Evolutionary conservation across 148 eudicot genomes (phyloP), one percentile per base, ranked within the genome.

Genomic region (Vaccinium myrtillus): DNA sequence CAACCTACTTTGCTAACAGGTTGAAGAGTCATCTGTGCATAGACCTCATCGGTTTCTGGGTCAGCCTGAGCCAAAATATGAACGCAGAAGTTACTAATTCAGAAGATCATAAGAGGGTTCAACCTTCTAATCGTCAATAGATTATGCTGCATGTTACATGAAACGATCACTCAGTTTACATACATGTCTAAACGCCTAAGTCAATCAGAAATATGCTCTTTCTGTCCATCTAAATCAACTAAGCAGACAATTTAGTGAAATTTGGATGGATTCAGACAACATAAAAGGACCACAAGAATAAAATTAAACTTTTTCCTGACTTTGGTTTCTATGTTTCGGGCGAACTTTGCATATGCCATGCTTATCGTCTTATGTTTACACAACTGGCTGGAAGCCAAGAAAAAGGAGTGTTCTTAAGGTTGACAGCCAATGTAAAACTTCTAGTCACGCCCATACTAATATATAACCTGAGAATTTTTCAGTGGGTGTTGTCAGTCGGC

Each of bases 1-100:
- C 23, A 61, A 83, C 87, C 69, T 86, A 95, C 99, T 90, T 94
- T 97, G 88, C 81, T 95, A 85, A 97, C 98, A 23, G 99, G 98
- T 87, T 94, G 98, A 89, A 96, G 99, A 70, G 98, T 96, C 99
- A 96, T 93, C 89, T 96, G 99, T n/a, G 99, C 98, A 89, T 96
- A 96, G 21, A 96, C 99, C 91, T 96, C 99, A 87, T 96, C 99
- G 6, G 96, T 94, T 90, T 96, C 99, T 18, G 90, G 86, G 91
- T 96, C 99, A 91, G 99, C 99, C 99, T 96, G 89, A 30, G 48
- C 16, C 80, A 80, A 51, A 80, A n/a, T 15, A 78, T 19, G 43
- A 46, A 76, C 2, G 56, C 61, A 63, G 30, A 59, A 71, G 71
- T 53, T 21, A 71, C 23, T 10, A 36, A 13, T 43, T 56, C 59